These are phyloP conservation scores for Boletus insuetus DNA, from an alignment of 768 basidiomycete genomes.

Conservation along the genomic window DNA sequence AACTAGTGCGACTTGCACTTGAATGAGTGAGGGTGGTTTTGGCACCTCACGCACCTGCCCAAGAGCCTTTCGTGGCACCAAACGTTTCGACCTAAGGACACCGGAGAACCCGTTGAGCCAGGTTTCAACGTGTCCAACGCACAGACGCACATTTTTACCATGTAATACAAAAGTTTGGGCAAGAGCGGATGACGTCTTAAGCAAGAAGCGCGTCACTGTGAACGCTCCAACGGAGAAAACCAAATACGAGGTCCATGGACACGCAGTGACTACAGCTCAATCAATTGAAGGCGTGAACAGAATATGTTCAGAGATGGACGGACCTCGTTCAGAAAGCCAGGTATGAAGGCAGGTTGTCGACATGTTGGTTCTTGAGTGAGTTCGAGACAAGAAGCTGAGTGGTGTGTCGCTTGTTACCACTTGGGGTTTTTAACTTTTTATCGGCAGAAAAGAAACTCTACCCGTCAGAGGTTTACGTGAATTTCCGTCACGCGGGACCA, in stretches of 20 bases:
- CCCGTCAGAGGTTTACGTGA: too few species aligned
- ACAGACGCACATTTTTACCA: conserved; percentile 53
- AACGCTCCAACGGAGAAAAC: conserved; percentile 53
- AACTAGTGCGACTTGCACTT: conserved; percentile 38
- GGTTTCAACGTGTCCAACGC: too few species aligned
- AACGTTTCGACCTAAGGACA: conserved; percentile 64
- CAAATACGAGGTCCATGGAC: conserved; percentile 32
- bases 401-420: too few species aligned
- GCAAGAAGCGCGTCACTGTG: conserved; percentile 48
- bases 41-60: conserved; percentile 55
- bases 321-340: conserved; percentile 8
- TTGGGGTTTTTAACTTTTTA: too few species aligned
- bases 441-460: too few species aligned
- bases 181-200: conserved; percentile 63
- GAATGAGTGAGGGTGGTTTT: background rate
- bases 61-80: conserved; percentile 82
- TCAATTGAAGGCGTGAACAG: background rate
- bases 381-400: too few species aligned
- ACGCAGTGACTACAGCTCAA: conserved; percentile 24
- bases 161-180: conserved; percentile 71
- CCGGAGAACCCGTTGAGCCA: background rate
- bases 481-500: too few species aligned
- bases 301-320: conserved; percentile 3
- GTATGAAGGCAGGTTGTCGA: conserved; percentile 1
- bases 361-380: conserved; percentile 2